Evolutionary conservation across 805 yeast genomes (phyloP), one percentile per base, ranked within the genome.

Genomic region (Kodamaea leandrae): DNA sequence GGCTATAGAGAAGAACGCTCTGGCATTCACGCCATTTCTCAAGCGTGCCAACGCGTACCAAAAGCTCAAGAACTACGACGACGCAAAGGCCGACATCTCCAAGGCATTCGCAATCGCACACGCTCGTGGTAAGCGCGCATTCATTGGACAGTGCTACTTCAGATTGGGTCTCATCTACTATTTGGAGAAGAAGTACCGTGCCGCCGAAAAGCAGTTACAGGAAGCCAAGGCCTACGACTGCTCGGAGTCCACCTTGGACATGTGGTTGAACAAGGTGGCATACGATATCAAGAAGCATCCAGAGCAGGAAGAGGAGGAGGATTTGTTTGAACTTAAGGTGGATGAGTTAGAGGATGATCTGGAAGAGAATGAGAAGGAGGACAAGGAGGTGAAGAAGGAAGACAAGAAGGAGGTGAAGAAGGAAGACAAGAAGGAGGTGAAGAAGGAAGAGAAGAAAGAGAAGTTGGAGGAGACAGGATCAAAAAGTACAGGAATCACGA

Each of bases 31-130:
- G 30, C 77, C 83, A 0, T 62, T 67, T 14, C 43, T 76, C 2
- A 70, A 79, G 46, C 58, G 80, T 43, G 65, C 83, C 9, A 74
- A 71, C 13, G 69, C 75, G 4, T 62, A 74, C 47, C 74, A 74
- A 45, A 73, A 77, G 49, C 50, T 70, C 34, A 61, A 67, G 42
- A 65, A 74, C 41, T 71, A 67, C 58, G 78, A 74, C 32, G 58
- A 56, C 16, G 79, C 86, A 2, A 59, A 73, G 36, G 59, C 61
- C 2, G 76, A 73, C 50, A 67, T 78, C 23, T 49, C 63, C 4
- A 58, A 61, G 23, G 81, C 84, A 0, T 58, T 71, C 32, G 49
- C 55, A 2, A 49, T 73, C 21, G 82, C 83, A 1, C 62, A 65
- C 29, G 60, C 57, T 4, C 55, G 73, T 26, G 78, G 78, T 0